phyloP scores from a whole-genome alignment of 345 rosid species.

The Eucalyptus regnans region DNA sequence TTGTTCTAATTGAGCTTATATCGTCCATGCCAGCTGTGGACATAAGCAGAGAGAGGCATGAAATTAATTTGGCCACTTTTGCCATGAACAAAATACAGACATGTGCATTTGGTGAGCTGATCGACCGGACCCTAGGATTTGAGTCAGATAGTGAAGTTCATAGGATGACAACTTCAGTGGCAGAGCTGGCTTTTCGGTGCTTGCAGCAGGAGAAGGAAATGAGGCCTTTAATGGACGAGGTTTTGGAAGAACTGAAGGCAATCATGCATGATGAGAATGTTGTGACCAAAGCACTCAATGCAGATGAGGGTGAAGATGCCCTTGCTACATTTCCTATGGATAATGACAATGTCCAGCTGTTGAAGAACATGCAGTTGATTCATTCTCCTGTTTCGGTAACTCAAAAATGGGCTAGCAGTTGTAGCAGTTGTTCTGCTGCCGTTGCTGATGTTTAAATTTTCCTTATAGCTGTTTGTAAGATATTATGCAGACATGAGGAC shows the following conservation, averaged over 20 bases:
- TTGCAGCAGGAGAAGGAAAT: slow-evolving; percentile 2
- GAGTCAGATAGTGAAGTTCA: not conserved
- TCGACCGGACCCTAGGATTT: not conserved
- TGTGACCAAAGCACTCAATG: not conserved
- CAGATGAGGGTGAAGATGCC: not conserved
- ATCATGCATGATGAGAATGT: not conserved
- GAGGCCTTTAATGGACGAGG: slow-evolving; percentile 1
- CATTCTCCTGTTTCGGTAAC: not conserved
- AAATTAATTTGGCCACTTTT: not conserved
- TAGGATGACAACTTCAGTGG: not conserved
- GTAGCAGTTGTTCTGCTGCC: not conserved
- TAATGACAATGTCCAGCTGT: not conserved
- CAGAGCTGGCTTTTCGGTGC: slow-evolving; percentile 3
- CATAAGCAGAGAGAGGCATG: not conserved
- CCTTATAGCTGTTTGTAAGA: not conserved
- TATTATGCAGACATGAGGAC: not conserved
- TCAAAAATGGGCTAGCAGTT: not conserved
- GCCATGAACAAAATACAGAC: not conserved
- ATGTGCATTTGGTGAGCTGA: not conserved
- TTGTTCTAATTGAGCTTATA: slow-evolving; percentile 2
- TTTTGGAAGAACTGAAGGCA: not conserved
- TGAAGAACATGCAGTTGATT: not conserved
- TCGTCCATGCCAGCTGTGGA: slow-evolving; percentile 7
- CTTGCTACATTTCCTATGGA: not conserved
- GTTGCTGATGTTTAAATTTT: not conserved